Evolutionary conservation across 352 stramenopile genomes (phyloP).

Genomic region (Phytophthora quininea): DNA sequence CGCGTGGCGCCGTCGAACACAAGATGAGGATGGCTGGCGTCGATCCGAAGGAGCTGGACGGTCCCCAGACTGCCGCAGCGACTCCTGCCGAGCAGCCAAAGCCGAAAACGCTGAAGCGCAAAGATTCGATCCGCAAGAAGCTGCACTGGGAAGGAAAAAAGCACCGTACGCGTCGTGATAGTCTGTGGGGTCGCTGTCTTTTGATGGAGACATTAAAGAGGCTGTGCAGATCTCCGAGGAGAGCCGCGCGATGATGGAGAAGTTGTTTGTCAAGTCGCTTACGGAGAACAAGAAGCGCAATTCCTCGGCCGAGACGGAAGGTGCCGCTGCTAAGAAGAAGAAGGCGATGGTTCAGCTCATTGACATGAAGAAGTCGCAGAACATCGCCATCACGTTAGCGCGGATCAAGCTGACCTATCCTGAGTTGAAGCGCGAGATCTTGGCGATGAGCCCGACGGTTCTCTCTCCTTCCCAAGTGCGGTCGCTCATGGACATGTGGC

Average conservation of each 20-base stretch:
- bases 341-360: constrained; percentile 80
- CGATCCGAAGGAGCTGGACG: constrained; percentile 72
- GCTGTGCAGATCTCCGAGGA: constrained; percentile 70
- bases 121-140: constrained; percentile 86
- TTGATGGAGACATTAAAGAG: constrained; percentile 44
- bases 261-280: constrained; percentile 81
- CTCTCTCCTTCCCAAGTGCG: constrained; percentile 79
- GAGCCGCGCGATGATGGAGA: constrained; percentile 75
- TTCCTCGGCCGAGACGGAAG: constrained; percentile 29
- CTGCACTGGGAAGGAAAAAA: constrained; percentile 85
- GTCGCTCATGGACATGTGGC: constrained; percentile 88
- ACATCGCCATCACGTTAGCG: constrained; percentile 85
- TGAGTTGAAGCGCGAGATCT: constrained; percentile 74
- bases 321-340: constrained; percentile 52
- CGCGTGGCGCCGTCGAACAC: constrained; percentile 80
- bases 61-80: constrained; percentile 38
- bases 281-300: constrained; percentile 58
- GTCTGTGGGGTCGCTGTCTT: constrained; percentile 60
- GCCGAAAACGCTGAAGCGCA: constrained; percentile 50
- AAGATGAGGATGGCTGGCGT: constrained; percentile 83
- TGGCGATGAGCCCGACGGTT: constrained; percentile 79
- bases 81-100: constrained; percentile 30
- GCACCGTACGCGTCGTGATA: constrained; percentile 55
- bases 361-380: constrained; percentile 90
- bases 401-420: constrained; percentile 76